phyloP scores from a whole-genome alignment of 805 yeast species.

The Lachancea kluyveri region DNA sequence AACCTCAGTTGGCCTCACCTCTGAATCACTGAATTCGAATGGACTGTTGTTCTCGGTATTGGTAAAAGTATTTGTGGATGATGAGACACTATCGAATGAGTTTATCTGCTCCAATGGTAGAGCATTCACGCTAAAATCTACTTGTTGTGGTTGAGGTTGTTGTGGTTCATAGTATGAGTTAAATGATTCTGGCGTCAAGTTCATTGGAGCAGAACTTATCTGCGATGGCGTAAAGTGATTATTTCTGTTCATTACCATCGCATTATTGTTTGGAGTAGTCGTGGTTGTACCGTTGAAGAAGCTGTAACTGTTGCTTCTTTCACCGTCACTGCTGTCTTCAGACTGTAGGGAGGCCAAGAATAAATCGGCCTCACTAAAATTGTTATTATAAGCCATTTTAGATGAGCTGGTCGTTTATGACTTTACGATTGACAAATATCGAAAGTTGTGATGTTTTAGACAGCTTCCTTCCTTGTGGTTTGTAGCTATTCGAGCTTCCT shows the following conservation, averaged over 20 bases:
- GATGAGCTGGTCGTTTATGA: too few species aligned
- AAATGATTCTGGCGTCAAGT: slow-evolving; percentile 16
- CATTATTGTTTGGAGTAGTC: too few species aligned
- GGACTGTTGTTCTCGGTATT: slow-evolving; percentile 7
- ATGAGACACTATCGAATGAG: slow-evolving; percentile 3
- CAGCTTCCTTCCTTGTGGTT: too few species aligned
- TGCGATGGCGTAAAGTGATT: not conserved
- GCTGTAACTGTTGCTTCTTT: slow-evolving; percentile 3
- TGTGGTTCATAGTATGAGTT: slow-evolving; percentile 11
- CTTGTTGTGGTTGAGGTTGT: slow-evolving; percentile 8
- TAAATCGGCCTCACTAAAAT: slow-evolving; percentile 9
- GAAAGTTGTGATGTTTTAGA: too few species aligned
- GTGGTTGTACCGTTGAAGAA: slow-evolving; percentile 3
- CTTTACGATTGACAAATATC: too few species aligned
- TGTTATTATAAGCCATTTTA: slow-evolving; percentile 3
- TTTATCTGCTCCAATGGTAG: slow-evolving; percentile 6
- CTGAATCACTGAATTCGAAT: slow-evolving; percentile 10
- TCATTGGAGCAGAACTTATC: slow-evolving; percentile 4
- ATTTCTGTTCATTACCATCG: too few species aligned
- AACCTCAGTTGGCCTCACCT: slow-evolving; percentile 1
- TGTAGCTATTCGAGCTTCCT: too few species aligned
- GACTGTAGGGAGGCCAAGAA: slow-evolving; percentile 10
- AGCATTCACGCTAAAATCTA: slow-evolving; percentile 1
- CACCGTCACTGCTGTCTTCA: slow-evolving; percentile 9
- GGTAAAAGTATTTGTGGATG: slow-evolving; percentile 2